phyloP scores from a whole-genome alignment of 2,329 filamentous ascomycete genomes.

The Corniculantispora saksenae region DNA sequence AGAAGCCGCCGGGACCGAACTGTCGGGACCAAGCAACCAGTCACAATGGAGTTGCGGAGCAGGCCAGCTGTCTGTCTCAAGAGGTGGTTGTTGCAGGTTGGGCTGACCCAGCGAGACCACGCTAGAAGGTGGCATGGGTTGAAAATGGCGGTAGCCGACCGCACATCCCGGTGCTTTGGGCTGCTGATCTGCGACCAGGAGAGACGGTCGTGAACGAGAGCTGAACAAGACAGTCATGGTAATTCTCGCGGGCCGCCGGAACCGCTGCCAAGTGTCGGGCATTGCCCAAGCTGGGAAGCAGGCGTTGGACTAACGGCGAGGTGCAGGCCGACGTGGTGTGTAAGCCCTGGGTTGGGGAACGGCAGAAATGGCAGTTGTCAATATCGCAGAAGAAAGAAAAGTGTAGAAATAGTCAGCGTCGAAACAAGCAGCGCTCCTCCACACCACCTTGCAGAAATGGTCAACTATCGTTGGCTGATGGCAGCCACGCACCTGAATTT shows the following conservation, averaged over 20 bases:
- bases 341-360: background rate
- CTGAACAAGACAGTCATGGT: background rate
- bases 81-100: constrained; percentile 5
- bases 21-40: constrained; percentile 17
- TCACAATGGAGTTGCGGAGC: constrained; percentile 9
- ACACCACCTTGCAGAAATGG: constrained; percentile 10
- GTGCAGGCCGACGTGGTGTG: background rate
- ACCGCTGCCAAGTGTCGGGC: background rate
- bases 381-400: background rate
- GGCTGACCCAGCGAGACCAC: background rate
- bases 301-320: background rate
- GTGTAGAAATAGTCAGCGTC: background rate
- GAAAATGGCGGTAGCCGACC: background rate
- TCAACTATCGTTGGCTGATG: constrained; percentile 33
- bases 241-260: background rate
- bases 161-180: background rate
- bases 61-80: constrained; percentile 14
- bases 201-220: background rate
- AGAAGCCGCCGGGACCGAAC: constrained; percentile 15
- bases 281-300: background rate
- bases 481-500: constrained; percentile 46
- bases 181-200: background rate
- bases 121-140: constrained; percentile 9
- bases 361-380: background rate
- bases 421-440: background rate